Percentiles rank a stretch among this genome's conserved stretches.
Evolutionary conservation across 192 early-diverging fungal species (phyloP).

Genomic region (Coemansia sp.): DNA sequence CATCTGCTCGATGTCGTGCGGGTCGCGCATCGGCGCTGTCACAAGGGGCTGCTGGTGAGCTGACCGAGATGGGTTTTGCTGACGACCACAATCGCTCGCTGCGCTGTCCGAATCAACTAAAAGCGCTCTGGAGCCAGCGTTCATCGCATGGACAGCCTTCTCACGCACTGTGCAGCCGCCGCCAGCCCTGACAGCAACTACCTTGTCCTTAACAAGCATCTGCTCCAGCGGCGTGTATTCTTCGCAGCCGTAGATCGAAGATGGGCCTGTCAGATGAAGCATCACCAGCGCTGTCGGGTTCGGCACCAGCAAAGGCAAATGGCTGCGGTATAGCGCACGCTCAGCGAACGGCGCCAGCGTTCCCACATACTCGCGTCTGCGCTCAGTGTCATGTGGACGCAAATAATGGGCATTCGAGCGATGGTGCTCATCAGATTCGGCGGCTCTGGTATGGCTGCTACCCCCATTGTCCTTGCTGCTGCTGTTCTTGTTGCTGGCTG

Average conservation of each 20-base stretch:
- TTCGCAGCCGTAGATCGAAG: slow-evolving; percentile 41
- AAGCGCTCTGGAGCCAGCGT: slow-evolving; percentile 41
- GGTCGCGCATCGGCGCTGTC: background rate
- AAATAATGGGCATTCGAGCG: background rate
- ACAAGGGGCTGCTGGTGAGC: no score
- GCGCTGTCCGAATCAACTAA: slow-evolving; percentile 18
- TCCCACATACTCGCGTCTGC: slow-evolving; percentile 34
- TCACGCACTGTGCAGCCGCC: slow-evolving; percentile 39
- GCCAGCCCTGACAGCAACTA: slow-evolving; percentile 35
- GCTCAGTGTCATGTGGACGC: slow-evolving; percentile 8
- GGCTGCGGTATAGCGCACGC: slow-evolving; percentile 29
- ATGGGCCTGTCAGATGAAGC: slow-evolving; percentile 27
- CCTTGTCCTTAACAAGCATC: slow-evolving; percentile 21
- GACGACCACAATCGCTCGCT: background rate
- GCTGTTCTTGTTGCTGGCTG: no score
- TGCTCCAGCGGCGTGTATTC: slow-evolving; percentile 40
- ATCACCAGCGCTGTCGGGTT: slow-evolving; percentile 30
- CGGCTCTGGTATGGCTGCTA: background rate
- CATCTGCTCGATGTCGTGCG: slow-evolving; percentile 8
- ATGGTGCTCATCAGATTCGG: slow-evolving; percentile 5
- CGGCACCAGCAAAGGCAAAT: slow-evolving; percentile 19
- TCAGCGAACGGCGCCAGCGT: slow-evolving; percentile 42
- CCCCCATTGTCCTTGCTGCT: background rate
- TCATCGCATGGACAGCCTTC: slow-evolving; percentile 46
- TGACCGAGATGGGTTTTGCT: background rate